Evolutionary conservation across 1,139 yeast genomes (phyloP), one percentile per base, ranked within the genome.

Genomic region (Kurtzmaniella quercitrusa): DNA sequence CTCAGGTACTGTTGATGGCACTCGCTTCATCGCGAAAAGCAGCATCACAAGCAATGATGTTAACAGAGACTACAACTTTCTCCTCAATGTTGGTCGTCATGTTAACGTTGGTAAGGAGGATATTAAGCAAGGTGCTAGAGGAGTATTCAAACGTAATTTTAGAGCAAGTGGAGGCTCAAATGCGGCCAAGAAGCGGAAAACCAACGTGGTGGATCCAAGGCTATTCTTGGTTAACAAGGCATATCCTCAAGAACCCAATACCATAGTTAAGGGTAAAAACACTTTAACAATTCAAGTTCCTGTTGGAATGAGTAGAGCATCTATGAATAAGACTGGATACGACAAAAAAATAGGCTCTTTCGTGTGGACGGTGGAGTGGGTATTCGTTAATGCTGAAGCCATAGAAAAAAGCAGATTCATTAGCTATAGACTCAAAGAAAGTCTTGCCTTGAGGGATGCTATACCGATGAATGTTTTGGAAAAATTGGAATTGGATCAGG

Each of bases 281-380:
- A 69, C 74, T 2, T 47, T 72, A 50, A 63, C 69, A 22, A 52
- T 72, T 2, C 65, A 64, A 39, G 59, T 86, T 22, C 96, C 96
- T 0, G 63, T 68, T 14, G 96, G 95, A 0, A 87, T 89, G 95
- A 74, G 81, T 20, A 65, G 96, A 43, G 73, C 88, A 3, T 54
- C 60, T 8, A 60, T 68, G 45, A 91, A 91, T 57, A 84, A 82
- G 53, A 78, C 93, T 1, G 83, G 84, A 2, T 86, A 81, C 72
- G 93, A 88, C 54, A 81, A 81, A 57, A 76, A 78, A 51, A 66
- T 71, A 50, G 77, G 80, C 38, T 61, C 76, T 21, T 84, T 77
- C 57, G 76, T 76, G 17, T 89, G 97, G 96, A 84, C 96, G 0
- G 61, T 88, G 0, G 95, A 89, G 57, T 84, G 89, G 86, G 59